phyloP scores from a whole-genome alignment of 2,329 filamentous ascomycete species.

The Penicillium sp. region DNA sequence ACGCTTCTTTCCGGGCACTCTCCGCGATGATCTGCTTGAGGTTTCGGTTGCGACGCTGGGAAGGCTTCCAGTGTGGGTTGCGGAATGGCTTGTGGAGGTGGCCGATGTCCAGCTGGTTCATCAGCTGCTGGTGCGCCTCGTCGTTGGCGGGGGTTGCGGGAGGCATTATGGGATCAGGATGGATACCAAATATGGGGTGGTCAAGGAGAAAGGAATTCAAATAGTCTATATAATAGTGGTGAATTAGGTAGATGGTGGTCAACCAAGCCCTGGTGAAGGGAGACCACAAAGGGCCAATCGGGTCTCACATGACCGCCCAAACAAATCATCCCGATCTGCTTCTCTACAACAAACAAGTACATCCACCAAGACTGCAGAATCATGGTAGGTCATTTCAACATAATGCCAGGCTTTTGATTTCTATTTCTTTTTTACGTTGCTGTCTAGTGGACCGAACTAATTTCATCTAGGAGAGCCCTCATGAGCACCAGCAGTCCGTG shows the following conservation, averaged over 20 bases:
- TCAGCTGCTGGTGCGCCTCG: constrained; percentile 79
- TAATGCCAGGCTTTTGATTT: background rate
- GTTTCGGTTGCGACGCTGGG: constrained; percentile 97
- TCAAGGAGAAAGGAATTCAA: background rate
- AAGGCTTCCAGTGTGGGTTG: constrained; percentile 85
- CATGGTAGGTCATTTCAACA: background rate
- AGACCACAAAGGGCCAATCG: background rate
- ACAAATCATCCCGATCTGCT: background rate
- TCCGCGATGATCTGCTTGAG: constrained; percentile 95
- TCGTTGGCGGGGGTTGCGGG: constrained; percentile 70
- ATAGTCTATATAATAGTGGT: background rate
- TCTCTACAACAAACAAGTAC: background rate
- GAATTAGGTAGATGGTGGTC: background rate
- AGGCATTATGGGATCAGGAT: constrained; percentile 46
- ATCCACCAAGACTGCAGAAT: background rate
- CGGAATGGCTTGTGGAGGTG: constrained; percentile 85
- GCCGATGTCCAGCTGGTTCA: constrained; percentile 91
- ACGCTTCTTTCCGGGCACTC: constrained; percentile 84
- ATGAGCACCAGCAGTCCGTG: constrained; percentile 95
- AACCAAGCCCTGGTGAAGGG: background rate
- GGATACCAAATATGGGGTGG: background rate
- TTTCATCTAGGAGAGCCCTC: constrained; percentile 76
- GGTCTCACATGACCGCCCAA: constrained; percentile 4
- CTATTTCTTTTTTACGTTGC: background rate
- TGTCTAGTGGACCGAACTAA: background rate